These are phyloP conservation scores for Candida parachauliodes DNA, from an alignment of 805 yeast genomes.

Conservation along the genomic window DNA sequence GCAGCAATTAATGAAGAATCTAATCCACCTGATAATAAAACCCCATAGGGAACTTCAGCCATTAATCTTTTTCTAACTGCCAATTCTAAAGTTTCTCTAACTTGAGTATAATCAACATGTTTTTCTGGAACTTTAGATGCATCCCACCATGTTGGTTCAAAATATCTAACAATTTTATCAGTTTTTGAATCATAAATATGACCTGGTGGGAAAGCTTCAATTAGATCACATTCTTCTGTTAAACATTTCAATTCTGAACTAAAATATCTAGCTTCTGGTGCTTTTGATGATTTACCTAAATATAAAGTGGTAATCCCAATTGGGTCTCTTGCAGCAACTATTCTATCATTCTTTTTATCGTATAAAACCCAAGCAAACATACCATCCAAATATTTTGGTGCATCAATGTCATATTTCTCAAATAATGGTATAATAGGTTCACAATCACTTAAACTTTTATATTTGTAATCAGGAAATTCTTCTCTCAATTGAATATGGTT, in stretches of 20 bases:
- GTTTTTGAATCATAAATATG: slow-evolving; percentile 92
- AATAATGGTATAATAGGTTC: slow-evolving; percentile 95
- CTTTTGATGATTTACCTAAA: slow-evolving; percentile 76
- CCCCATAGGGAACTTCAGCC: slow-evolving; percentile 99
- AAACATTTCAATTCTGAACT: slow-evolving; percentile 95
- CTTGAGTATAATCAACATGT: slow-evolving; percentile 65
- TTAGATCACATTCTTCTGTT: slow-evolving; percentile 90
- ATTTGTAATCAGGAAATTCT: slow-evolving; percentile 67
- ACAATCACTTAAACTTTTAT: slow-evolving; percentile 89
- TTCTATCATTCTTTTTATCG: slow-evolving; percentile 80
- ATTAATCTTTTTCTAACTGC: slow-evolving; percentile 98
- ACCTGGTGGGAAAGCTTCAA: slow-evolving; percentile 96
- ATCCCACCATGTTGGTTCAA: slow-evolving; percentile 94
- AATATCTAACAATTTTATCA: slow-evolving; percentile 82
- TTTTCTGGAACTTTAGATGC: slow-evolving; percentile 68
- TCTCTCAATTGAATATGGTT: slow-evolving; percentile 90
- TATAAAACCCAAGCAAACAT: slow-evolving; percentile 95
- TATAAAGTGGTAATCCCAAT: slow-evolving; percentile 95
- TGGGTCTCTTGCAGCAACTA: slow-evolving; percentile 97
- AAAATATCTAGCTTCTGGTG: slow-evolving; percentile 78
- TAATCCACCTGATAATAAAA: slow-evolving; percentile 92
- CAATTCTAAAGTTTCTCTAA: slow-evolving; percentile 81
- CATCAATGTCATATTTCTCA: slow-evolving; percentile 80
- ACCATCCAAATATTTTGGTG: slow-evolving; percentile 93
- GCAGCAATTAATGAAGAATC: slow-evolving; percentile 96